phyloP scores from a whole-genome alignment of 2,329 filamentous ascomycete genomes.

The Hysterium pulicare region DNA sequence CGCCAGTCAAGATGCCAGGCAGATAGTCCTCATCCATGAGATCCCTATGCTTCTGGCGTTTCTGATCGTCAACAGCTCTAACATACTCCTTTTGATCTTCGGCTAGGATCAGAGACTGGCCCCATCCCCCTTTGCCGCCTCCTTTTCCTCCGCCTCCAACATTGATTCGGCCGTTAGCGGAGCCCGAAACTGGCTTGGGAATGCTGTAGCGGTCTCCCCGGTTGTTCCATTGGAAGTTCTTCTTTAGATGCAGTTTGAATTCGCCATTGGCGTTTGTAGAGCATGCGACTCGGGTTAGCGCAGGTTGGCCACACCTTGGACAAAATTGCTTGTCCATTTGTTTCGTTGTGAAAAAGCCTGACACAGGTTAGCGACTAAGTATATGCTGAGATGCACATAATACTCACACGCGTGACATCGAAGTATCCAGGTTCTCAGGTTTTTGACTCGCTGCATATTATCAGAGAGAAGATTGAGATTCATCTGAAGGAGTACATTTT shows the following conservation, averaged over 20 bases:
- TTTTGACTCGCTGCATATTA: constrained; percentile 78
- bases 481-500: constrained; percentile 92
- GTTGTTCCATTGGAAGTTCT: constrained; percentile 95
- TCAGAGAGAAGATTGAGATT: constrained; percentile 87
- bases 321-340: constrained; percentile 92
- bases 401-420: constrained; percentile 66
- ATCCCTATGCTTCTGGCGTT: constrained; percentile 68
- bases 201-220: constrained; percentile 89
- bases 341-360: constrained; percentile 70
- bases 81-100: constrained; percentile 96
- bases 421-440: constrained; percentile 83
- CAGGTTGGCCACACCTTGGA: constrained; percentile 81
- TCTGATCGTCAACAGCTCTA: constrained; percentile 60
- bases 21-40: constrained; percentile 95
- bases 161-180: constrained; percentile 69
- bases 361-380: constrained; percentile 48
- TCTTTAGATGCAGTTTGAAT: constrained; percentile 84
- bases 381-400: background rate
- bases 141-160: too few species aligned
- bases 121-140: constrained; percentile 86
- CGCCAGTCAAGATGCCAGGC: constrained; percentile 78
- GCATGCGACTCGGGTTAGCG: constrained; percentile 80
- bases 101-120: constrained; percentile 74
- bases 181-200: constrained; percentile 82
- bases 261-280: constrained; percentile 76